Evolutionary conservation across 495 filamentous ascomycete genomes (phyloP), one percentile per base, ranked within the genome.

Genomic region (Podospora didyma): DNA sequence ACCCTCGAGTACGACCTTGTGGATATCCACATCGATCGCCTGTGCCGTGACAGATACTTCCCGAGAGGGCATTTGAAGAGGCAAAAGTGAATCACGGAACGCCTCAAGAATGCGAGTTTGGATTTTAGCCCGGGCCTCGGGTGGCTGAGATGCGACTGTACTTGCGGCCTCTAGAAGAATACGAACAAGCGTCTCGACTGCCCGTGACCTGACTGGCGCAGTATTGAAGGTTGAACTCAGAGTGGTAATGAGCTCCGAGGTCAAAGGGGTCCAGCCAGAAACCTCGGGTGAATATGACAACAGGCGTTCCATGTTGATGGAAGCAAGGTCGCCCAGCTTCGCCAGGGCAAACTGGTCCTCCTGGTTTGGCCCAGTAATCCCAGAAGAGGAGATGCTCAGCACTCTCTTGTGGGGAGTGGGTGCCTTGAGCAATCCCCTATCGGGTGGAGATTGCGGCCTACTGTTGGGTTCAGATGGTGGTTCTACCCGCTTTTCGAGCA

Each of bases 331-430:
- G 6, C 86, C 86, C 14, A 90, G 78, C 69, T 92, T 97, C 7
- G 89, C 85, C 21, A 98, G 72, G 5, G 90, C 88, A 68, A 97
- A 96, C 9, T 83, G 76, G 58, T 85, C 83, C 54, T 89, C 85
- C 54, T 86, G 82, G 49, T 78, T 80, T 21, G 82, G 74, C 0
- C 77, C 79, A 0, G 79, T 66, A 19, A 75, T 63, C 0, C 78
- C 74, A n/a, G 82, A 71, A 21, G 75, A 78, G 16, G 84, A 82
- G 24, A 86, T 78, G 54, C 87, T 87, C 34, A 82, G 69, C 2
- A 85, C 71, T 50, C 82, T 80, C 54, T 84, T 83, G 56, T 88
- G 82, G 21, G 69, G 51, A 16, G 58, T 66, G 1, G 77, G 61
- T 1, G 76, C 63, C 41, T 67, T 70, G 22, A 73, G 60, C 39